phyloP scores from a whole-genome alignment of 192 early-diverging fungal genomes.

The Chytriomyces sp. region DNA sequence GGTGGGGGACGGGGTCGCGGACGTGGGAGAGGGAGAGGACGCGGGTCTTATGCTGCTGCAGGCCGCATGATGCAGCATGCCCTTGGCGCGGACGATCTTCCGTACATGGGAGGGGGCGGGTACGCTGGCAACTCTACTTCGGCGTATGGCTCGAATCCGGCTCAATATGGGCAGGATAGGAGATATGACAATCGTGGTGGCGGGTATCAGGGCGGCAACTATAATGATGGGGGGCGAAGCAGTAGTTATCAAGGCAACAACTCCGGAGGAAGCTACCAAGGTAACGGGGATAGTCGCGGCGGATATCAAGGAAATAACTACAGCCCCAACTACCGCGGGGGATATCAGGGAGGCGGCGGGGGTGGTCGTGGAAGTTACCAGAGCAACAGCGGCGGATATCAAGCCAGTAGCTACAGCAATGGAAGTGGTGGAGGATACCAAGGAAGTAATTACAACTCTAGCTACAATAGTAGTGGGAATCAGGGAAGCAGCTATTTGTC shows the following conservation, averaged over 20 bases:
- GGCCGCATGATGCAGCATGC: conserved; percentile 31
- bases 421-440: conserved; percentile 13
- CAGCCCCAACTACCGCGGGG: neutral
- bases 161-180: neutral
- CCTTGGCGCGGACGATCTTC: neutral
- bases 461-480: neutral
- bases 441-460: neutral
- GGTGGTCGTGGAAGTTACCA: neutral
- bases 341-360: neutral
- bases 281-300: conserved; percentile 16
- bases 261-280: neutral
- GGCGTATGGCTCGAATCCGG: conserved; percentile 4
- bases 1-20: conserved; percentile 37
- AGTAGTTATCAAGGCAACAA: conserved; percentile 23
- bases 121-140: conserved; percentile 21
- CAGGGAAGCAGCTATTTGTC: neutral
- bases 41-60: conserved; percentile 20
- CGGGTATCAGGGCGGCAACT: neutral
- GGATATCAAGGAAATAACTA: conserved; percentile 6
- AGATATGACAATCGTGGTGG: conserved; percentile 12
- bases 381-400: neutral
- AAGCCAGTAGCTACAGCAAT: neutral
- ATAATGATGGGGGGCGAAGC: neutral
- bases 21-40: conserved; percentile 22
- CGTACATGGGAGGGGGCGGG: conserved; percentile 30